These are phyloP conservation scores for Cytospora piceicola DNA, from an alignment of 2,329 filamentous ascomycete genomes.

Conservation along the genomic window DNA sequence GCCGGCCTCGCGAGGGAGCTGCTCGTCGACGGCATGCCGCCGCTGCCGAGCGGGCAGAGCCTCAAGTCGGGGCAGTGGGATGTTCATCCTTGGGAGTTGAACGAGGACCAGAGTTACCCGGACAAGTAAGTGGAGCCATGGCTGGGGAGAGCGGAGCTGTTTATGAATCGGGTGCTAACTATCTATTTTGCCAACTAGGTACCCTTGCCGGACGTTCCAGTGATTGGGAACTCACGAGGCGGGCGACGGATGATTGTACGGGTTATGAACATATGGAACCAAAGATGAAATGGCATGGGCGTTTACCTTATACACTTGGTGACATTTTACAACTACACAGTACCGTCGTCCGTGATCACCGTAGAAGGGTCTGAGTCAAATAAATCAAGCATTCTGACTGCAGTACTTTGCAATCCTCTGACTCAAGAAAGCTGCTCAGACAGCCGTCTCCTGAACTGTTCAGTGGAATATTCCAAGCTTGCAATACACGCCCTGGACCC, in stretches of 20 bases:
- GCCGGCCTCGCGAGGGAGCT: slow-evolving; percentile 59
- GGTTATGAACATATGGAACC: neutral
- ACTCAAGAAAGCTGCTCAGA: neutral
- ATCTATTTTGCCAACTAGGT: slow-evolving; percentile 47
- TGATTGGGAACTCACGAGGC: slow-evolving; percentile 38
- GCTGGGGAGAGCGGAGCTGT: neutral
- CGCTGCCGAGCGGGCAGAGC: slow-evolving; percentile 76
- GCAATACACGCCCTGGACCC: neutral
- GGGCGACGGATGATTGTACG: neutral
- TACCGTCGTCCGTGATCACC: neutral
- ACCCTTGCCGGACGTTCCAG: slow-evolving; percentile 67
- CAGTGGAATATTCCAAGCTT: neutral
- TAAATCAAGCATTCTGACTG: neutral
- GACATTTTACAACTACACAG: neutral
- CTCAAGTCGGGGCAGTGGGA: slow-evolving; percentile 58
- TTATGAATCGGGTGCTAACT: slow-evolving; percentile 38
- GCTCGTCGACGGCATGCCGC: slow-evolving; percentile 79
- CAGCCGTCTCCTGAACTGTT: neutral
- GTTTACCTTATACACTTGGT: neutral
- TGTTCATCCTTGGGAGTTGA: slow-evolving; percentile 70
- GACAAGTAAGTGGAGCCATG: slow-evolving; percentile 59
- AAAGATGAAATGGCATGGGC: slow-evolving; percentile 25
- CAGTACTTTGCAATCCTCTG: neutral
- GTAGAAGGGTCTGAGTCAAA: neutral
- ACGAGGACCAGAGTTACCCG: slow-evolving; percentile 71